Evolutionary conservation across 768 basidiomycete genomes (phyloP).

Genomic region (Rhizopogon sp.): DNA sequence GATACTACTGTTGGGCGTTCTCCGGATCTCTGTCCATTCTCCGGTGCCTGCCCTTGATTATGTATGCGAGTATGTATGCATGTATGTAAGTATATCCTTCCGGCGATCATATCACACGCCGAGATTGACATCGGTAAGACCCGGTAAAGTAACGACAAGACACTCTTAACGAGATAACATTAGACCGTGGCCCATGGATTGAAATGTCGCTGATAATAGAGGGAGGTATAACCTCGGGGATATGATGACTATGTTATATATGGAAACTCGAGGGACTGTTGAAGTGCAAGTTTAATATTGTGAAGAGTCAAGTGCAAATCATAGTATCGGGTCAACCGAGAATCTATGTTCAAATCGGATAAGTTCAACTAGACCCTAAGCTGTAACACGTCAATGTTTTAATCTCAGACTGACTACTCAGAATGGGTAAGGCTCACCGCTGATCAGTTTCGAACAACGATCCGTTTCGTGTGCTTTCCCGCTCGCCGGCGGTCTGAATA

Average conservation of each 20-base stretch:
- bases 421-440: slow-evolving; percentile 1
- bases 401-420: background rate
- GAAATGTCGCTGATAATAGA: background rate
- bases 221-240: background rate
- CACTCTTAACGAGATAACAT: background rate
- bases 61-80: background rate
- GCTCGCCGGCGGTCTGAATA: slow-evolving; percentile 71
- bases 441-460: slow-evolving; percentile 46
- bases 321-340: background rate
- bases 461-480: slow-evolving; percentile 74
- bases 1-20: background rate
- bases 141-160: background rate
- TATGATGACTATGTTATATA: background rate
- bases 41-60: background rate
- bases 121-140: background rate
- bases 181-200: background rate
- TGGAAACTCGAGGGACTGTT: background rate
- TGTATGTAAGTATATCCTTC: background rate
- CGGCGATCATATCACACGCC: background rate
- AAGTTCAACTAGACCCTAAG: background rate
- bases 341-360: background rate
- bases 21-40: background rate
- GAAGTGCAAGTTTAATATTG: background rate
- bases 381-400: background rate
- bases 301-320: background rate